A percentile compares a stretch with the other conserved stretches of the same genome.
phyloP scores from a whole-genome alignment of 2,329 filamentous ascomycete genomes.

The Coccinonectria pachysandricola region DNA sequence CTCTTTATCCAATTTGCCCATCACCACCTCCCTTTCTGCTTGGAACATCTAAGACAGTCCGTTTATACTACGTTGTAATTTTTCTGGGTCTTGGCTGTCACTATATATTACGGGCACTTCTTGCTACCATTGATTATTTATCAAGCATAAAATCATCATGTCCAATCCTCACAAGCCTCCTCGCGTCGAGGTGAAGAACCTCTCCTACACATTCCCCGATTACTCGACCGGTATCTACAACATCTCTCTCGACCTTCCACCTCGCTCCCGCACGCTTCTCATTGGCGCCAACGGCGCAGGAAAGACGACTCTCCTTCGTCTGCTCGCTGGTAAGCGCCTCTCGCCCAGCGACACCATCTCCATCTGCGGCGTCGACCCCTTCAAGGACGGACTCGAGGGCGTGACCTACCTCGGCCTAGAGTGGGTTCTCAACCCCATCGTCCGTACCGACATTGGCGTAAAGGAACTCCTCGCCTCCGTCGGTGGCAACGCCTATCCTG shows the following conservation, averaged over 20 bases:
- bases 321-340: slow-evolving; percentile 90
- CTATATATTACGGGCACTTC: no score
- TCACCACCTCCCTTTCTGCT: slow-evolving; percentile 1
- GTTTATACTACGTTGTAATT: background rate
- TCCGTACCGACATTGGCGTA: slow-evolving; percentile 89
- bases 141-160: no score
- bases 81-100: background rate
- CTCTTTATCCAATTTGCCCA: background rate
- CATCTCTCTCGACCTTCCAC: slow-evolving; percentile 66
- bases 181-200: slow-evolving; percentile 60
- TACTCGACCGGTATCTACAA: slow-evolving; percentile 67
- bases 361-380: slow-evolving; percentile 80
- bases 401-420: slow-evolving; percentile 96
- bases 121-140: no score
- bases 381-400: slow-evolving; percentile 79
- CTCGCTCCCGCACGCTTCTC: slow-evolving; percentile 76
- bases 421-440: slow-evolving; percentile 96
- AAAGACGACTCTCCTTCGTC: slow-evolving; percentile 90
- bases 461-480: slow-evolving; percentile 74
- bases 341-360: slow-evolving; percentile 64
- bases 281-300: slow-evolving; percentile 96
- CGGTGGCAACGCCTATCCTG: slow-evolving; percentile 74
- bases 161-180: slow-evolving; percentile 30
- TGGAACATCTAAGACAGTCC: background rate
- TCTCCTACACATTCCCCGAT: slow-evolving; percentile 86